Evolutionary conservation across 2,329 filamentous ascomycete genomes (phyloP), one percentile per base, ranked within the genome.

Genomic region (Aureobasidium zeae): DNA sequence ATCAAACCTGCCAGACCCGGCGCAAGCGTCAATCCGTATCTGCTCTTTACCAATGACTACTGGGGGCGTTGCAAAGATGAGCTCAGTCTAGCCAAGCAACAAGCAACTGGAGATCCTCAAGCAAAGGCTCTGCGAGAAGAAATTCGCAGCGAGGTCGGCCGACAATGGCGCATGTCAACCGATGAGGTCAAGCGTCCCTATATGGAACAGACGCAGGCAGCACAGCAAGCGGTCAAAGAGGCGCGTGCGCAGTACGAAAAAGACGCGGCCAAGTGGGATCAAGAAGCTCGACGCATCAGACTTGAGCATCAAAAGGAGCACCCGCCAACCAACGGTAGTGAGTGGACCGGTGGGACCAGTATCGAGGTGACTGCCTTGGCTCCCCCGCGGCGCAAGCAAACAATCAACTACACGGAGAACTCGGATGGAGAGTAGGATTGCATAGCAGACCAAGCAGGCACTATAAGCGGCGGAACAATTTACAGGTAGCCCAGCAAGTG

Each of bases 101-200:
- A 74, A 3, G 72, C 76, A 22, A 81, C 79, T 39, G 76, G 76
- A 9, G 81, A 81, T 52, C 68, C 78, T 1, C 71, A 76, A 31
- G 79, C 81, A 5, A 93, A 86, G 53, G 74, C 73, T 2, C 67
- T 71, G 2, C 71, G 76, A 30, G 73, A 79, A 55, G 86, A 94
- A 56, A 83, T 96, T 45, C 83, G 91, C 24, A 76, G 80, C 38
- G 86, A 87, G 59, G 77, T 91, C 8, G 88, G 88, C 20, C 81
- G 83, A 57, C 88, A 91, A 80, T 98, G 91, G 91, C 85, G 83
- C 53, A 82, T 84, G 37, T 79, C 84, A 0, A 64, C 72, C 2
- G 70, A 77, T 5, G 83, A 83, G 32, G 74, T 79, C 53, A 85
- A 82, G 56, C 73, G 74, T 57, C 88, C 87, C 1, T 96, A 84